Evolutionary conservation across 441 rosid genomes (phyloP).

Genomic region (Jatropha multifida): DNA sequence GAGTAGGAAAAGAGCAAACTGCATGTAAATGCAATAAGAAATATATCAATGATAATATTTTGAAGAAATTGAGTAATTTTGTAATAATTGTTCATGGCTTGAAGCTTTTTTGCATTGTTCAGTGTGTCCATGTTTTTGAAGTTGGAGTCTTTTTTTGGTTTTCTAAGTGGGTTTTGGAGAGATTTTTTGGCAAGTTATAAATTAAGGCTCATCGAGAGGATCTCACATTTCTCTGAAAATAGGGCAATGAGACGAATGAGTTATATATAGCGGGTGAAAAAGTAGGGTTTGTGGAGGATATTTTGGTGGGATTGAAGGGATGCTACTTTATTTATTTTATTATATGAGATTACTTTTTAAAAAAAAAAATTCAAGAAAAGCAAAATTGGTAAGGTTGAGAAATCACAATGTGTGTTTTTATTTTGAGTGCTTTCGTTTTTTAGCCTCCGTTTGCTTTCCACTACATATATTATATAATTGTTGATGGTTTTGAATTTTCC

Average conservation of each 20-base stretch:
- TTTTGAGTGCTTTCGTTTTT: conserved; percentile 22
- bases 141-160: neutral
- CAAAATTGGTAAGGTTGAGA: conserved; percentile 27
- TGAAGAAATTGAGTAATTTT: conserved; percentile 20
- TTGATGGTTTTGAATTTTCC: conserved; percentile 34
- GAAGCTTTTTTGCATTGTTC: conserved; percentile 25
- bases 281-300: conserved; percentile 19
- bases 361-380: neutral
- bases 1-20: conserved; percentile 26
- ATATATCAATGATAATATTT: conserved; percentile 24
- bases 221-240: conserved; percentile 25
- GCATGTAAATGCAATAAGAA: conserved; percentile 32
- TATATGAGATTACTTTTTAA: conserved; percentile 17
- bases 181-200: neutral
- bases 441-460: conserved; percentile 22
- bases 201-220: conserved; percentile 2
- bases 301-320: conserved; percentile 28
- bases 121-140: conserved; percentile 28
- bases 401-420: conserved; percentile 20
- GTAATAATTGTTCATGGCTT: conserved; percentile 28
- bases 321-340: conserved; percentile 16
- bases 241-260: conserved; percentile 21
- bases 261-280: conserved; percentile 38
- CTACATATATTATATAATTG: neutral
- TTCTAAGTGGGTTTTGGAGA: neutral